A percentile compares a stretch with the other conserved stretches of the same genome.
Evolutionary conservation across 305 asterid genomes (phyloP).

Genomic region (Coffea humblotiana): DNA sequence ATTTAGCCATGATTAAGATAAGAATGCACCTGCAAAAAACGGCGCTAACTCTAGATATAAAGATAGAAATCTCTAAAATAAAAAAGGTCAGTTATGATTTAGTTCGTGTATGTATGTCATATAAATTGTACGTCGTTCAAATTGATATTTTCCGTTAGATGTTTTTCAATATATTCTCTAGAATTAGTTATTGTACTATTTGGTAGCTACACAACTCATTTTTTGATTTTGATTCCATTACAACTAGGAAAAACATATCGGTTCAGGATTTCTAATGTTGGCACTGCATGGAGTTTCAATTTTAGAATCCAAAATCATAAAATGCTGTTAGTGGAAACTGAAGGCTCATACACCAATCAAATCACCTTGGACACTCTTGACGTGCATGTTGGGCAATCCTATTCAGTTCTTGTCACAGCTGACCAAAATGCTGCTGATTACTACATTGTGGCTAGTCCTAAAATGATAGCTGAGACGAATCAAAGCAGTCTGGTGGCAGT

Average conservation of each 20-base stretch:
- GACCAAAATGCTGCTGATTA: conserved; percentile 48
- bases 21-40: too few relatives aligned
- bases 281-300: conserved; percentile 50
- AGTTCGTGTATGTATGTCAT: too few relatives aligned
- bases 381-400: conserved; percentile 70
- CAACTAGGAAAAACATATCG: conserved; percentile 46
- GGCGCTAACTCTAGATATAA: too few relatives aligned
- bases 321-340: conserved; percentile 63
- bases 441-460: conserved; percentile 55
- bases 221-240: neutral
- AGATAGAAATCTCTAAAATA: too few relatives aligned
- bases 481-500: conserved; percentile 35
- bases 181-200: neutral
- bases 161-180: too few relatives aligned
- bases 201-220: neutral
- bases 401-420: conserved; percentile 55
- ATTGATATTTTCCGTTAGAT: too few relatives aligned
- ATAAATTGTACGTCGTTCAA: too few relatives aligned
- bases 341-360: conserved; percentile 67
- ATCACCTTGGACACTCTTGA: conserved; percentile 49
- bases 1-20: too few relatives aligned
- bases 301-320: conserved; percentile 51
- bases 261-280: conserved; percentile 55
- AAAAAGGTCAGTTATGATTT: too few relatives aligned
- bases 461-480: conserved; percentile 22